Base-by-base conservation (phyloP, 2,329 filamentous ascomycete species). In the Zasmidium cellare region DNA sequence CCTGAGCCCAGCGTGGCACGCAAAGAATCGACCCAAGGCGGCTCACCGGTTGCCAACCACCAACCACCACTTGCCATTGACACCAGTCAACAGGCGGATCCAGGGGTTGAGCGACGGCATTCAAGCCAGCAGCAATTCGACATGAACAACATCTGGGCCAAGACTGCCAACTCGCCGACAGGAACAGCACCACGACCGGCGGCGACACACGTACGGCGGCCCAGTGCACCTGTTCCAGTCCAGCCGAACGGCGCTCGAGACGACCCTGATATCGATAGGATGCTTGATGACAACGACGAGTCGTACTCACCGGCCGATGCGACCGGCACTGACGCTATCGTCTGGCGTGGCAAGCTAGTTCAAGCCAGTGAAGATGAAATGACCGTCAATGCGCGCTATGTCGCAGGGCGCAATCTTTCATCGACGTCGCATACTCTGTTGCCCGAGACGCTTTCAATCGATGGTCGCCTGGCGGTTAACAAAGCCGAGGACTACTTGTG, bases 401-500 rank as follows among this genome's bases (percentile, higher is more conserved):
- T 94, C 9, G 94, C 89, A 45, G 94, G 94, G 44, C 91, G 90
- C 48, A 89, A 96, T 70, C 83, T 96, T 54, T 84, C 82, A 49
- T 74, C 80, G 47, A 84, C 79, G 0, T 97, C 92, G 91, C 82
- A 82, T 18, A 84, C 89, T 57, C 78, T 97, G 9, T 84, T 96
- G 7, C 89, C 91, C 0, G 79, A 83, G 25, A 82, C 80, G 7
- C 79, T 94, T 25, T 85, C 83, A 6, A 87, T 94, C 20, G 87
- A 87, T 49, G 91, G 90, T 1, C 86, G 94, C 18, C 94, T 99
- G 59, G 85, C 90, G 52, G 86, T 91, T 65, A 83, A 88, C 59
- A 89, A 88, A 63, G 94, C 93, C 11, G 91, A 92, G 56, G 91
- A 96, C 60, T 99, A 99, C 69, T 86, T 99, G 0, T 94, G 91